Evolutionary conservation across 352 stramenopile species (phyloP).

Genomic region (Blastocystis sp.): DNA sequence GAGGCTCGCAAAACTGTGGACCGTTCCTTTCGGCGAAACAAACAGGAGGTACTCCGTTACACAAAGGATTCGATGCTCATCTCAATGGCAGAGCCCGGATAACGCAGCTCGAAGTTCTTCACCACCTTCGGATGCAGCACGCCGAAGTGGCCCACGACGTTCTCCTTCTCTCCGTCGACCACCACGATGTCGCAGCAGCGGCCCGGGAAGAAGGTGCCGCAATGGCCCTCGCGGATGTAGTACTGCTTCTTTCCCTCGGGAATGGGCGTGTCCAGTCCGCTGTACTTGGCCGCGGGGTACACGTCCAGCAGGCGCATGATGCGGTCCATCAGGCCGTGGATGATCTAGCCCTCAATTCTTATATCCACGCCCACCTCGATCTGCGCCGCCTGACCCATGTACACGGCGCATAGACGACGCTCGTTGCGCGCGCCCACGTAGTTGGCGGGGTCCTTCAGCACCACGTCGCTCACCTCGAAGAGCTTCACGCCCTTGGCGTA

Average conservation of each 20-base stretch:
- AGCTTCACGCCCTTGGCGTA: slow-evolving; percentile 95
- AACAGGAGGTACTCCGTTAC: slow-evolving; percentile 4
- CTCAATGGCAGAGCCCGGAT: slow-evolving; percentile 91
- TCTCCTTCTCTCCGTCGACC: slow-evolving; percentile 76
- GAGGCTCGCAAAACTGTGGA: too few species aligned
- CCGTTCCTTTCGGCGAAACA: background rate
- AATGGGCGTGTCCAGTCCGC: slow-evolving; percentile 76
- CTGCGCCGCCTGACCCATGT: slow-evolving; percentile 90
- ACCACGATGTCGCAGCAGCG: slow-evolving; percentile 91
- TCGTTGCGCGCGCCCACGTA: slow-evolving; percentile 90
- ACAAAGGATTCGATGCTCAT: slow-evolving; percentile 94
- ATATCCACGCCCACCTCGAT: slow-evolving; percentile 83
- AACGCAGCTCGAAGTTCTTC: slow-evolving; percentile 92
- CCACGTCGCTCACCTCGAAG: slow-evolving; percentile 97
- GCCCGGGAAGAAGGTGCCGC: slow-evolving; percentile 88
- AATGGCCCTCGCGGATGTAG: slow-evolving; percentile 74
- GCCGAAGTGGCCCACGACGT: slow-evolving; percentile 88
- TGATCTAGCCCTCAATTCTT: slow-evolving; percentile 74
- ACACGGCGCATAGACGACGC: slow-evolving; percentile 88
- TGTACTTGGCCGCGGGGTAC: slow-evolving; percentile 75
- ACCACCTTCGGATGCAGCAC: slow-evolving; percentile 96
- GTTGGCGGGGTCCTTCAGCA: slow-evolving; percentile 85
- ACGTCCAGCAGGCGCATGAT: slow-evolving; percentile 96
- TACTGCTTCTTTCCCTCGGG: slow-evolving; percentile 79
- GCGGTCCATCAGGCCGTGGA: slow-evolving; percentile 96